Evolutionary conservation across 441 rosid species (phyloP).

Genomic region (Flueggea neowawraea): DNA sequence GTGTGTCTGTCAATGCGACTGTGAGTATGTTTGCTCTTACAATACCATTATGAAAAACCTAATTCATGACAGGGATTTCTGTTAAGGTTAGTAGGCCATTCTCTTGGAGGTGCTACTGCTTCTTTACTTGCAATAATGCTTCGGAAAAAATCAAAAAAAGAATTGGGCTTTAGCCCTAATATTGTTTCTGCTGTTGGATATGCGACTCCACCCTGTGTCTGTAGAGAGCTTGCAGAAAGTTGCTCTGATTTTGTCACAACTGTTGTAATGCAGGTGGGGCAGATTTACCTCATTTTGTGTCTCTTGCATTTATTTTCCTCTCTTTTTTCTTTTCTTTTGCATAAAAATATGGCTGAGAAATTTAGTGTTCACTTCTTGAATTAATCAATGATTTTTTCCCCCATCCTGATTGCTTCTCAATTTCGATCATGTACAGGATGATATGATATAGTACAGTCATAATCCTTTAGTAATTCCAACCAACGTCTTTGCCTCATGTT

Average conservation of each 20-base stretch:
- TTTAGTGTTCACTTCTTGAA: too few relatives aligned
- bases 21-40: too few relatives aligned
- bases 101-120: slow-evolving; percentile 92
- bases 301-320: not conserved
- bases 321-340: not conserved
- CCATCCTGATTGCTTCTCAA: too few relatives aligned
- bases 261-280: slow-evolving; percentile 84
- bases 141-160: slow-evolving; percentile 54
- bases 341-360: too few relatives aligned
- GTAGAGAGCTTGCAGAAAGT: slow-evolving; percentile 74
- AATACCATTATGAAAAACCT: slow-evolving; percentile 14
- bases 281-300: slow-evolving; percentile 4
- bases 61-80: slow-evolving; percentile 73
- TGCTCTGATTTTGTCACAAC: slow-evolving; percentile 78
- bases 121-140: slow-evolving; percentile 85
- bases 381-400: too few relatives aligned
- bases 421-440: slow-evolving; percentile 50
- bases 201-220: slow-evolving; percentile 89
- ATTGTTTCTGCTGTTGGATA: slow-evolving; percentile 78
- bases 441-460: too few relatives aligned
- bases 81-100: slow-evolving; percentile 94
- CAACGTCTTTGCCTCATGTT: too few relatives aligned
- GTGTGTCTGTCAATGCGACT: too few relatives aligned
- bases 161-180: slow-evolving; percentile 74
- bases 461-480: too few relatives aligned